Evolutionary conservation across 2,329 filamentous ascomycete genomes (phyloP), one percentile per base, ranked within the genome.

Genomic region (Paraphoma chrysanthemicola): DNA sequence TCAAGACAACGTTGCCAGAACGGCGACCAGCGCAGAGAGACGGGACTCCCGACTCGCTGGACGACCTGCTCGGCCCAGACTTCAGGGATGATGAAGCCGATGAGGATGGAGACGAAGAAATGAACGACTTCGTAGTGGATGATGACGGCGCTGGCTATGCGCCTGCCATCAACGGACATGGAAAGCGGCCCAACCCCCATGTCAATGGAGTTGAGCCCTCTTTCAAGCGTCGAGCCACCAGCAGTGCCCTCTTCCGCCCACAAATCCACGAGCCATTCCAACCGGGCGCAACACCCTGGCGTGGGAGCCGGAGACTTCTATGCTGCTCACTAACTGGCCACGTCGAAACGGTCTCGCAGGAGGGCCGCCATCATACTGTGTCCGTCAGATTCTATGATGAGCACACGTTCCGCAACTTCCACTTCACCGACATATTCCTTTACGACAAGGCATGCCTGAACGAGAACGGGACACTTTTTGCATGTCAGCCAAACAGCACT

Each of bases 381-480:
- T 97, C 93, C 0, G 93, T 98, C 1, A 95, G 98, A 70, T 99
- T 99, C 75, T 97, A 98, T 74, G 96, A 99, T 75, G 90, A 93
- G 56, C 93, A 96, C 66, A 88, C 90, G 56, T 90, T 97, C 74
- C 86, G 94, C 46, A 93, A 98, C 75, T 97, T 97, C 69, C 95
- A 98, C 79, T 98, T 99, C 75, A 98, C 93, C 11, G 95, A 99
- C 73, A 94, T 93, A 0, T 97, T 93, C 73, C 83, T 93, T 4
- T 98, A 98, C 77, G 95, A 99, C 79, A 97, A 97, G 77, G 94
- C 95, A 17, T 98, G 94, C 70, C 82, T 99, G 5, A 83, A 91
- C 66, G 90, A 96, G 55, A 88, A 91, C 53, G 94, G 95, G 14
- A 85, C 92, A 0, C 83, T 97, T 0, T 97, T 97, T 72, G 90